Percentiles rank a stretch among this genome's conserved stretches.
Evolutionary conservation across 2,329 filamentous ascomycete species (phyloP).

Genomic region (Penicillium sp.): DNA sequence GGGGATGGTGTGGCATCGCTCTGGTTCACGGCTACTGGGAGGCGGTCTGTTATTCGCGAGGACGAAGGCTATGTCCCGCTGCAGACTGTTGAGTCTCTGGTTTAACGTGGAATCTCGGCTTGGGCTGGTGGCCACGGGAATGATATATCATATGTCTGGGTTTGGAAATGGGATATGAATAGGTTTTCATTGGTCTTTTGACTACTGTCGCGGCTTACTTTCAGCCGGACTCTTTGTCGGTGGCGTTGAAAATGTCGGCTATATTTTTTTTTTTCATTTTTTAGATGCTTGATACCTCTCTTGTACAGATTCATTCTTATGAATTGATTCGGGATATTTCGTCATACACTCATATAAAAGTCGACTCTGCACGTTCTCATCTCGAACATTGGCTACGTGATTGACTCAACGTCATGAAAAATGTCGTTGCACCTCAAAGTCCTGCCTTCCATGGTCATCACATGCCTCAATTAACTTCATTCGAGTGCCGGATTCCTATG

Average conservation of each 20-base stretch:
- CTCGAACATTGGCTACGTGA: not conserved
- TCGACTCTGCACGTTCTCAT: not conserved
- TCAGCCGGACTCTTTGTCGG: not conserved
- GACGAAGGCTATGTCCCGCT: slow-evolving; percentile 55
- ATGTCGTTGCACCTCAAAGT: slow-evolving; percentile 24
- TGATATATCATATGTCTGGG: not conserved
- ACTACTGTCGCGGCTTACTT: not conserved
- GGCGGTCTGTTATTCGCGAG: slow-evolving; percentile 28
- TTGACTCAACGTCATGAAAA: slow-evolving; percentile 32
- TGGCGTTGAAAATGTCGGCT: slow-evolving; percentile 1
- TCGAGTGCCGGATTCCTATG: slow-evolving; percentile 19
- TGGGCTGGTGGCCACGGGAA: not conserved
- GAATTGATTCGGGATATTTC: not conserved
- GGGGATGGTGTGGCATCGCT: slow-evolving; percentile 27
- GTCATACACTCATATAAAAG: not conserved
- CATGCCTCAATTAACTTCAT: slow-evolving; percentile 14
- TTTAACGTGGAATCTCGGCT: slow-evolving; percentile 19
- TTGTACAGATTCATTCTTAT: slow-evolving; percentile 15
- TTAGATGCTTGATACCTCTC: slow-evolving; percentile 29
- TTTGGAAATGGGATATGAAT: slow-evolving; percentile 1
- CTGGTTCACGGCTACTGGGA: slow-evolving; percentile 41
- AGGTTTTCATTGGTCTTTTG: not conserved
- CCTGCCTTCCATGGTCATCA: slow-evolving; percentile 10
- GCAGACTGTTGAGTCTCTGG: slow-evolving; percentile 50
- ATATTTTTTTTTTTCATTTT: not conserved